phyloP scores from a whole-genome alignment of 1,284 basidiomycete species.

The Fomitopsis palustris region DNA sequence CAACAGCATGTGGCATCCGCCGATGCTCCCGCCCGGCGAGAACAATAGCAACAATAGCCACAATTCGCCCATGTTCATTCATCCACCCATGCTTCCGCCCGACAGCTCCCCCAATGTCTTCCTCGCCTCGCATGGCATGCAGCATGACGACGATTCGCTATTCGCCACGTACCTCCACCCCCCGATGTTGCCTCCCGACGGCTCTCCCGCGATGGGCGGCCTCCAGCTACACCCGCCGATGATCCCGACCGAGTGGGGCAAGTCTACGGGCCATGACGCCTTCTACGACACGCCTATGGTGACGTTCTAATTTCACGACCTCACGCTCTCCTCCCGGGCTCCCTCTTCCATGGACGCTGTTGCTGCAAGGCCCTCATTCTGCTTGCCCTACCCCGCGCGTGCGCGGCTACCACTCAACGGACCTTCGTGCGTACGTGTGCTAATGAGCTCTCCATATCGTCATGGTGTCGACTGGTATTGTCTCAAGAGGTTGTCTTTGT shows the following conservation, averaged over 20 bases:
- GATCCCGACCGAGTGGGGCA: slow-evolving; percentile 32
- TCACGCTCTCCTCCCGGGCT: slow-evolving; percentile 7
- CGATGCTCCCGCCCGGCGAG: slow-evolving; percentile 49
- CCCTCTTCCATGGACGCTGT: slow-evolving; percentile 7
- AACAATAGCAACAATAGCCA: no score
- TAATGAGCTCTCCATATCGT: slow-evolving; percentile 4
- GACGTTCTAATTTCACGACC: slow-evolving; percentile 21
- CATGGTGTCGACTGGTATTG: slow-evolving; percentile 8
- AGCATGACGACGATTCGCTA: slow-evolving; percentile 40
- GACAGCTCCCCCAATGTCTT: slow-evolving; percentile 49
- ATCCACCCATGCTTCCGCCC: slow-evolving; percentile 56
- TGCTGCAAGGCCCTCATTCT: neutral
- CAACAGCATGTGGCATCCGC: slow-evolving; percentile 65
- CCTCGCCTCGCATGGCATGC: slow-evolving; percentile 42
- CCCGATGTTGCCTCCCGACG: slow-evolving; percentile 47
- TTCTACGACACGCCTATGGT: slow-evolving; percentile 28
- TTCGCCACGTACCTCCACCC: slow-evolving; percentile 55
- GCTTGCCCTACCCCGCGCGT: neutral
- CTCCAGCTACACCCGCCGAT: slow-evolving; percentile 39
- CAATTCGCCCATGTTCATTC: slow-evolving; percentile 49
- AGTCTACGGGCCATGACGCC: slow-evolving; percentile 19
- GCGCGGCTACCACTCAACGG: slow-evolving; percentile 14
- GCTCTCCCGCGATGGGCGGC: slow-evolving; percentile 30
- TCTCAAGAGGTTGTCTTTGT: slow-evolving; percentile 18
- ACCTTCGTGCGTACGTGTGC: slow-evolving; percentile 1